A percentile compares a stretch with the other conserved stretches of the same genome.
These are phyloP conservation scores for apple (Malus domestica) DNA, from an alignment of 306 rosid genomes.

Conservation along the genomic window DNA sequence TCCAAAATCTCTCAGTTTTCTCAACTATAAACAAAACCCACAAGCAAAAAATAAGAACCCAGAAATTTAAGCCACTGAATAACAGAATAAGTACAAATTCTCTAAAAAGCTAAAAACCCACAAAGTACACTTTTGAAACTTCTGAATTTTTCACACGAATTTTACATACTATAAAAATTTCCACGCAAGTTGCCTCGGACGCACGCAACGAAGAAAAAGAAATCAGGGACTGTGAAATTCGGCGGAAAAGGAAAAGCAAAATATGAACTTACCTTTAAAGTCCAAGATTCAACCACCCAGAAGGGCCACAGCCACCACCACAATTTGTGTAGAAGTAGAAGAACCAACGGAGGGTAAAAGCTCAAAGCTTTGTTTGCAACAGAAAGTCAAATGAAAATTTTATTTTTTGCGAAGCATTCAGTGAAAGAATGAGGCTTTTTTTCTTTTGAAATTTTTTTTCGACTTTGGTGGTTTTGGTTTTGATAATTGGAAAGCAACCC, in stretches of 20 bases:
- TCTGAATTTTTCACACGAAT: slow-evolving; percentile 15
- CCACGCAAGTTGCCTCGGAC: slow-evolving; percentile 21
- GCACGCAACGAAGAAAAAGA: slow-evolving; percentile 18
- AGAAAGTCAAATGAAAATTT: slow-evolving; percentile 14
- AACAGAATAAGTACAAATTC: not conserved
- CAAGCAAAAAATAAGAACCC: not conserved
- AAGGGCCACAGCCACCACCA: slow-evolving; percentile 6
- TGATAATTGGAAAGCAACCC: slow-evolving; percentile 30
- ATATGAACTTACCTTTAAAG: slow-evolving; percentile 32
- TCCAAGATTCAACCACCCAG: slow-evolving; percentile 10
- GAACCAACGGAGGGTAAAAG: slow-evolving; percentile 13
- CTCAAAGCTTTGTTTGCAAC: slow-evolving; percentile 2
- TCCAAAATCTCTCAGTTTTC: not conserved
- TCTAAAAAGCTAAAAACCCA: slow-evolving; percentile 5
- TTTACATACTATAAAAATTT: slow-evolving; percentile 10
- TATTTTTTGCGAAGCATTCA: not conserved
- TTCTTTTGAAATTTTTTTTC: not conserved
- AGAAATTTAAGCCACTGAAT: not conserved
- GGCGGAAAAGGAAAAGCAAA: not conserved
- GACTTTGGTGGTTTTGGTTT: not conserved
- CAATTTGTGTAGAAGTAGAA: not conserved
- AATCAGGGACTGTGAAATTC: slow-evolving; percentile 2
- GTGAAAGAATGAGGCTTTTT: not conserved
- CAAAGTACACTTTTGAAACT: not conserved
- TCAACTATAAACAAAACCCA: not conserved